Evolutionary conservation across 768 basidiomycete genomes (phyloP), one percentile per base, ranked within the genome.

Genomic region (Boletellus ananiceps): DNA sequence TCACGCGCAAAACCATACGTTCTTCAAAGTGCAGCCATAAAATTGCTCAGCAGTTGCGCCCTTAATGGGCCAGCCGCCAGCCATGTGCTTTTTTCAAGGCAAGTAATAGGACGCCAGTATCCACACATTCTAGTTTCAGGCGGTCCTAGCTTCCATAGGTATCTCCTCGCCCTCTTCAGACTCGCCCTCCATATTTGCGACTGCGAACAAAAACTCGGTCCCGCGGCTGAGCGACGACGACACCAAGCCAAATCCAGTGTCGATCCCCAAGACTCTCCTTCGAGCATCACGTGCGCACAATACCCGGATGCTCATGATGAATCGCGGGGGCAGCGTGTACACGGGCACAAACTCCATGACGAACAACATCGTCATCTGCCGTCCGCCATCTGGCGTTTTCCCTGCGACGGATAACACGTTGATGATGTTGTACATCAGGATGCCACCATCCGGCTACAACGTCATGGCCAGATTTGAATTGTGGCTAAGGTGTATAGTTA

Each of bases 281-380:
- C 6, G 48, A 15, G 34, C 12, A 5, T 42, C 37, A 8, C 25
- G 42, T 6, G 39, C 44, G 9, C 45, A 50, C 33, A 55, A 23
- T 8, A 41, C 42, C 18, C 55, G 53, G 12, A 56, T 8, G 33
- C 9, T 46, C 16, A 57, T 8, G 34, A 55, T 44, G 32, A 55
- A 51, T 37, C 49, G 43, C 34, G 43, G 33, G 11, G 43, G 14
- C 2, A 44, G 33, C 15, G 33, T 35, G 33, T 44, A 44, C 33
- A 35, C 5, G 35, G 35, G 35, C 6, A 37, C 16, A 12, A 37
- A 16, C 6, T 16, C 35, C n/a, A 37, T 8, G 44, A 37, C 18
- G 27, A 27, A 25, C 27, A 37, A 14, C 16, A 37, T 9, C 8
- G 16, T 37, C 16, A 37, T 29, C 12, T 29, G 25, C 35, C 36